Conservation (phyloP, 2,329 filamentous ascomycete species). For the Stemphylium beticola region DNA sequence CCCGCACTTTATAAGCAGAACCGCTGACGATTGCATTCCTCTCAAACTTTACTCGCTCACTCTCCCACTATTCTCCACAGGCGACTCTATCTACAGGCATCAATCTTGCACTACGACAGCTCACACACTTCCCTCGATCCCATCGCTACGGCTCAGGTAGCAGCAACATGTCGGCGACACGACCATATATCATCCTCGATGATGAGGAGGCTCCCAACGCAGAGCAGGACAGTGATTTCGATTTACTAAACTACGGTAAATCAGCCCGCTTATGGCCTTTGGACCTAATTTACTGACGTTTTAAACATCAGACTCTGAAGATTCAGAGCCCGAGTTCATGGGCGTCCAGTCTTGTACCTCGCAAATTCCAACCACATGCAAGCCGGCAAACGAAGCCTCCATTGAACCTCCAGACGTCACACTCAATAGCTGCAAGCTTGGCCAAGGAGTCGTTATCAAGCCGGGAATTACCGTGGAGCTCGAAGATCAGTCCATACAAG, state of each 20-base stretch:
- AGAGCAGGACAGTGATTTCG: not conserved
- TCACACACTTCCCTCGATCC: not conserved
- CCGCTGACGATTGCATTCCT: not conserved
- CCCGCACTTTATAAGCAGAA: not conserved
- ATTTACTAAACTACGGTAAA: slow-evolving; percentile 2
- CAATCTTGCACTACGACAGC: too few species aligned
- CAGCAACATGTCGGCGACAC: not conserved
- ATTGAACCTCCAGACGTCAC: not conserved
- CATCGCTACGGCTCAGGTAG: not conserved
- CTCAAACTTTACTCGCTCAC: not conserved
- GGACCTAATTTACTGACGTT: not conserved
- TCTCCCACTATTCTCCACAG: too few species aligned
- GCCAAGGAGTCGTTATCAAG: slow-evolving; percentile 1
- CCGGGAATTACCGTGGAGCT: slow-evolving; percentile 27
- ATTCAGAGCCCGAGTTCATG: not conserved
- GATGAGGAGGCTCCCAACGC: not conserved
- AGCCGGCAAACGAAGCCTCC: not conserved
- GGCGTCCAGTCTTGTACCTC: not conserved
- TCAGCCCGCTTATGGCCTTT: not conserved
- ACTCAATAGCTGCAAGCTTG: not conserved
- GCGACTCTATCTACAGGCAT: too few species aligned
- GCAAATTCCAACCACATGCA: not conserved
- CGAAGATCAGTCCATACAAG: not conserved
- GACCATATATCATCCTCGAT: not conserved
- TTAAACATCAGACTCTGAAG: not conserved